Evolutionary conservation across 2,329 filamentous ascomycete species (phyloP), one percentile per base, ranked within the genome.

Genomic region (Aureobasidium melanogenum): DNA sequence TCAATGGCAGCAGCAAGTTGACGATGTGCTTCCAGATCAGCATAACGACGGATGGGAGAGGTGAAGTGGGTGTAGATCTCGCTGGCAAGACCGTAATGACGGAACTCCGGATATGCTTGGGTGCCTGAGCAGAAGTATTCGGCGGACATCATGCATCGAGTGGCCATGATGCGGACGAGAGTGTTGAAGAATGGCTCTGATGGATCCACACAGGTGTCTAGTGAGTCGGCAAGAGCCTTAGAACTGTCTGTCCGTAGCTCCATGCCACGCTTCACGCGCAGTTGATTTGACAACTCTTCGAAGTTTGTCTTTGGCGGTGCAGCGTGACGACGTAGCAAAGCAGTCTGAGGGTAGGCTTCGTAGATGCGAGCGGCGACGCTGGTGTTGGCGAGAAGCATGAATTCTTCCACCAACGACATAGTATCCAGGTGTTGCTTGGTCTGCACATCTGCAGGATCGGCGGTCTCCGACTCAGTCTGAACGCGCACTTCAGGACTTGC

Each of bases 61-160:
- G 94, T 99, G 76, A 99, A 99, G 75, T 99, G 94, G 2, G 94
- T 99, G 79, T 99, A 99, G 72, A 99, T 99, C 70, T 95, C 89
- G 3, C 88, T 91, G 0, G 95, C 95, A 38, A 99, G 86, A 67
- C 94, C 94, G 75, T 99, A 99, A 77, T 99, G 95, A 57, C 91
- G 85, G 82, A 96, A 99, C 72, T 97, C 94, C 0, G 91, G 88
- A 73, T 94, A 93, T 0, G 92, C 85, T 73, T 97, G 91, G 7
- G 91, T 92, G 63, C 94, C 94, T 0, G 93, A 89, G 76, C 89
- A 94, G 76, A 99, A 99, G 77, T 99, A 99, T 76, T 99, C 94
- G 64, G 94, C 94, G 59, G 91, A 94, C 81, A 96, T 96, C 94
- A 99, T 99, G 82, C 94, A 99, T 24, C 94, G 88, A 9, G 94